Base-by-base conservation (phyloP, 78 protist species). In the Bigelowiella natans region DNA sequence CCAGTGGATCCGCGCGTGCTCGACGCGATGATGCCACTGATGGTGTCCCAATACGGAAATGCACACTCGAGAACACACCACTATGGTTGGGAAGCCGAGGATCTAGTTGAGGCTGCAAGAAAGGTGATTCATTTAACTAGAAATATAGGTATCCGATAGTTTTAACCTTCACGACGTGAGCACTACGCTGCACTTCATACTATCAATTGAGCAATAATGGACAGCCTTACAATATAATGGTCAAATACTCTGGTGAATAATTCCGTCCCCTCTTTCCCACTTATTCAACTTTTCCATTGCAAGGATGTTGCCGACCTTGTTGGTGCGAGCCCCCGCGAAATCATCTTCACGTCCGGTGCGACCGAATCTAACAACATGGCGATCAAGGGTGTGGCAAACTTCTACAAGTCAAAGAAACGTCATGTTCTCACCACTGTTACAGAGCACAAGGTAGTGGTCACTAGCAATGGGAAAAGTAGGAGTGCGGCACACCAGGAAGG, bases 1-100 rank as follows among this genome's bases (percentile, higher is more conserved):
- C 97, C 98, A 31, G 2, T 96, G 31, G 99, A 98, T 39, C 99
- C 99, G n/a, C 96, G 99, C 36, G 99, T 97, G 38, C 95, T 98
- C 3, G 99, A 98, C 88, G 94, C 95, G 31, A 98, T 98, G 99
- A 29, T 97, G 83, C 98, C 99, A 11, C 89, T 93, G 82, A n/a
- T 95, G 89, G 93, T 95, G 0, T 92, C 93, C 82, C 37, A 64
- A 31, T 97, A 91, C 85, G 99, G 99, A 88, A 98, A 98, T 90
- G 97, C 99, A 29, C 99, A 97, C 94, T 94, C 97, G 39, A 85
- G 96, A 30, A 96, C 99, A 38, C 99, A 98, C 91, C 36, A 26
- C 18, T 97, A 95, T 85, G 99, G 99, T 82, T 98, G 99, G 99
- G 97, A 95, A 31, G 18, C 97, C 1, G 95, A 91, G 40, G 96